These are phyloP conservation scores for Penicillium sclerotiorum DNA, from an alignment of 2,329 filamentous ascomycete species.

Conservation along the genomic window DNA sequence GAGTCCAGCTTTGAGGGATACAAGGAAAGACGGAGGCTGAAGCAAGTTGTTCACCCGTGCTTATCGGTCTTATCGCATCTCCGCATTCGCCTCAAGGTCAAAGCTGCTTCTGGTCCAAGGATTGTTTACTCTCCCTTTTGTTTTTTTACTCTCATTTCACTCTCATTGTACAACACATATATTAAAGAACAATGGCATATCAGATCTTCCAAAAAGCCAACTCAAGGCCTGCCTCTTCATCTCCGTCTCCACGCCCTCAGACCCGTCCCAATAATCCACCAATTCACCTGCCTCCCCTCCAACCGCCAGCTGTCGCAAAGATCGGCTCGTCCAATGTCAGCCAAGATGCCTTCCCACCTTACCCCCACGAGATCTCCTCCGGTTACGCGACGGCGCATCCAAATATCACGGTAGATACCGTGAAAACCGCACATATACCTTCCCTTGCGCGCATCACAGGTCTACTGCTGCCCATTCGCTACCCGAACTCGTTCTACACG, in stretches of 20 bases:
- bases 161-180: too few species aligned
- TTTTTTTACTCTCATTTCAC: too few species aligned
- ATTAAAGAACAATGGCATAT: constrained; percentile 42
- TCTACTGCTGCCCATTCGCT: constrained; percentile 63
- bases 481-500: constrained; percentile 63
- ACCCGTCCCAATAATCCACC: constrained; percentile 25
- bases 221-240: constrained; percentile 25
- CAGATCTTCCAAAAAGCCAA: constrained; percentile 42
- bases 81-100: constrained; percentile 24
- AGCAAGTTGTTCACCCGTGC: constrained; percentile 23
- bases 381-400: constrained; percentile 42
- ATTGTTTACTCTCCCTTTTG: too few species aligned
- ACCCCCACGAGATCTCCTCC: constrained; percentile 30
- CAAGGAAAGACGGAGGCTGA: constrained; percentile 25
- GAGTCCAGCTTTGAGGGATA: constrained; percentile 6
- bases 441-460: constrained; percentile 61
- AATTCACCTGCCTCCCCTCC: constrained; percentile 34
- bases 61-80: constrained; percentile 40
- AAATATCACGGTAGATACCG: constrained; percentile 56
- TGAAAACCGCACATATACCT: constrained; percentile 57
- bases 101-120: too few species aligned
- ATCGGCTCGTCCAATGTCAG: constrained; percentile 26
- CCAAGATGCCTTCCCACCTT: constrained; percentile 34
- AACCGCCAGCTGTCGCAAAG: constrained; percentile 27
- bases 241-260: constrained; percentile 25